phyloP scores from a whole-genome alignment of 257 asterid genomes.

The Coffea eugenioides region DNA sequence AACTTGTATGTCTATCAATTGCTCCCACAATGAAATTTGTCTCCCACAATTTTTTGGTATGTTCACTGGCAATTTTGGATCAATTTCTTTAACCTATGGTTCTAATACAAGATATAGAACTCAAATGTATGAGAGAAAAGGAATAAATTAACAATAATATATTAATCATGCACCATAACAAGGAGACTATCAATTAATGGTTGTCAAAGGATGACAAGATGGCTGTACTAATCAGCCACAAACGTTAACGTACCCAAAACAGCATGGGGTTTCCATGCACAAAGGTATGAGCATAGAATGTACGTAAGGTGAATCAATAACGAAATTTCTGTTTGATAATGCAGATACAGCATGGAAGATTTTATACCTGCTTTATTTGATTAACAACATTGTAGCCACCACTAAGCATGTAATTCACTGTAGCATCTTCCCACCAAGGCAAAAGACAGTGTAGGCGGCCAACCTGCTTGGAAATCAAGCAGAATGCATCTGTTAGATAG shows the following conservation, averaged over 20 bases:
- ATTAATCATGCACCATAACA: not conserved
- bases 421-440: slow-evolving; percentile 91
- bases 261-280: not conserved
- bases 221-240: not conserved
- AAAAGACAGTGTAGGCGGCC: slow-evolving; percentile 76
- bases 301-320: not conserved
- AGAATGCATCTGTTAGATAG: slow-evolving; percentile 16
- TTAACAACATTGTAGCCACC: slow-evolving; percentile 67
- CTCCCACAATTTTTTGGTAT: too few relatives aligned
- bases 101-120: too few relatives aligned
- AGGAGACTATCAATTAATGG: too few relatives aligned
- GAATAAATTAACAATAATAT: too few relatives aligned
- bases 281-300: not conserved
- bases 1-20: too few relatives aligned
- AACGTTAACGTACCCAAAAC: not conserved
- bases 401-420: slow-evolving; percentile 65
- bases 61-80: too few relatives aligned
- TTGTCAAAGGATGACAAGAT: not conserved
- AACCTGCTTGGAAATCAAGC: slow-evolving; percentile 38
- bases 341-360: not conserved
- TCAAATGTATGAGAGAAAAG: too few relatives aligned
- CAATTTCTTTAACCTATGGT: too few relatives aligned
- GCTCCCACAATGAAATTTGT: too few relatives aligned
- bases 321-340: not conserved
- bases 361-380: slow-evolving; percentile 47